Conservation (phyloP, 768 basidiomycete genomes). For the Leccinum truebloodii region DNA sequence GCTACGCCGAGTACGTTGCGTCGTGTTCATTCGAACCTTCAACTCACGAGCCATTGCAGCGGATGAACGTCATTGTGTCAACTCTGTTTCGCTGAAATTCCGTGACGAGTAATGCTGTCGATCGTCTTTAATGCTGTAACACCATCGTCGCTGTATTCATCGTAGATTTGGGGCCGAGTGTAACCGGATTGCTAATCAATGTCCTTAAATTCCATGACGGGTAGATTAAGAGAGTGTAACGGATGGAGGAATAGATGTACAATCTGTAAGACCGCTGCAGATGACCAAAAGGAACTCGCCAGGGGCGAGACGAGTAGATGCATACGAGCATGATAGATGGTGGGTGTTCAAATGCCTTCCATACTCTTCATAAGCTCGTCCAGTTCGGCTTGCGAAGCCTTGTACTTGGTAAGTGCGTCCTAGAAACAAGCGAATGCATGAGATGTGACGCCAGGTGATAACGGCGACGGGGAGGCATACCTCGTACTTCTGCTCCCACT, state of each 20-base stretch:
- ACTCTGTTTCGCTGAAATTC: conserved; percentile 85
- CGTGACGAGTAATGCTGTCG: conserved; percentile 34
- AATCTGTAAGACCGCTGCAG: conserved; percentile 19
- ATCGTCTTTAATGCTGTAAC: background rate
- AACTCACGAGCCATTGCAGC: conserved; percentile 40
- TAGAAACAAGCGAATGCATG: conserved; percentile 31
- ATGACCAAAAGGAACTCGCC: conserved; percentile 14
- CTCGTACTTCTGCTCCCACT: conserved; percentile 94
- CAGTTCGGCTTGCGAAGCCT: conserved; percentile 73
- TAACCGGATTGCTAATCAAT: background rate
- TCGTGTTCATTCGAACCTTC: background rate
- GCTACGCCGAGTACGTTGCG: conserved; percentile 65
- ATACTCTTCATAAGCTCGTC: conserved; percentile 79
- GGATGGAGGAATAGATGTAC: conserved; percentile 24
- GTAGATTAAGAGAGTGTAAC: conserved; percentile 25
- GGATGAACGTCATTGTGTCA: conserved; percentile 88
- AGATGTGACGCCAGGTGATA: conserved; percentile 1
- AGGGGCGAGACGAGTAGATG: conserved; percentile 8
- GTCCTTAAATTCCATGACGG: conserved; percentile 16
- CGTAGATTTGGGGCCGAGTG: background rate
- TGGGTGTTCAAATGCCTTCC: conserved; percentile 57
- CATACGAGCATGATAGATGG: background rate
- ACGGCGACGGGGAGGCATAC: conserved; percentile 43
- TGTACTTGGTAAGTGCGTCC: conserved; percentile 74
- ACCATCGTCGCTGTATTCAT: background rate